Evolutionary conservation across 2,329 filamentous ascomycete genomes (phyloP), one percentile per base, ranked within the genome.

Genomic region (Scedosporium aurantiacum): DNA sequence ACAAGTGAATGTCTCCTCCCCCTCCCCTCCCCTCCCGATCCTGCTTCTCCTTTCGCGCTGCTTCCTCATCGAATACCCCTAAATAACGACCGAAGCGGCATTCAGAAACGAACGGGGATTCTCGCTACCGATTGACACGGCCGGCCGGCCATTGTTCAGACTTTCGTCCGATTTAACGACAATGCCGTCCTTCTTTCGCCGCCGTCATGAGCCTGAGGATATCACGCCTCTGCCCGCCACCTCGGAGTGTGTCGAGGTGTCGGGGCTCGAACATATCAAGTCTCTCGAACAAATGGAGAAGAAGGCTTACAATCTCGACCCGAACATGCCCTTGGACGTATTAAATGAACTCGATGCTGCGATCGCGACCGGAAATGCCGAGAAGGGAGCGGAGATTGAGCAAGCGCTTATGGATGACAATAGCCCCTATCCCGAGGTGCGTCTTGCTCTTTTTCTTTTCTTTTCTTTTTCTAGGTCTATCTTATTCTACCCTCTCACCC

Each of bases 391-490:
- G 58, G 78, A 79, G 63, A 78, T 86, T 65, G 81, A 85, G 66
- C 78, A 81, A 66, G 80, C 82, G 56, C 72, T 82, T 62, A 76
- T 85, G 67, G 78, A 86, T 68, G 83, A 87, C 62, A 84, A 87
- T 70, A 87, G 84, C 57, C 85, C 85, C 2, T 88, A 87, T 67
- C 82, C 83, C 43, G 84, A 87, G 73, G 83, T 85, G 70, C 66
- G 75, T 68, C 61, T 56, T 45, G 52, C 12, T 47, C 43, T n/a
- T n/a, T 47, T 47, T 47, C 43, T 47, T 47, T 47, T 47, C n/a
- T 54, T 54, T 54, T 54, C 1, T 52, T 3, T 52, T 52, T 27
- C n/a, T n/a, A n/a, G n/a, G 16, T 47, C 5, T 6, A 37, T 37
- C 32, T 12, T 37, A 37, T 37, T 10, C 7, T 37, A 10, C 32